Evolutionary conservation across 495 filamentous ascomycete species (phyloP).

Genomic region (Terfezia boudieri): DNA sequence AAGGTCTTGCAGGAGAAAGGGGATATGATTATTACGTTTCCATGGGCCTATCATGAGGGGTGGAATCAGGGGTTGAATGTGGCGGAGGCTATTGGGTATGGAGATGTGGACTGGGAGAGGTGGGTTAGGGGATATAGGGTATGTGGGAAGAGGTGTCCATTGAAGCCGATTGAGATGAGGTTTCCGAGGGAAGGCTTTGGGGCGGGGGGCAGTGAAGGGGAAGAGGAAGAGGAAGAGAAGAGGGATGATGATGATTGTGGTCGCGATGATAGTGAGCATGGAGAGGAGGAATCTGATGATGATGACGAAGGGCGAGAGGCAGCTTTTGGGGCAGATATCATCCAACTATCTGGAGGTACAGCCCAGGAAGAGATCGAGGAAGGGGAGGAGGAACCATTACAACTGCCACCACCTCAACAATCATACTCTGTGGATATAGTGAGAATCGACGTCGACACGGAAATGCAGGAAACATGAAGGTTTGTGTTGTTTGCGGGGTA

Average conservation of each 20-base stretch:
- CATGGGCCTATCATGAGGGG: slow-evolving; percentile 16
- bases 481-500: too few species aligned
- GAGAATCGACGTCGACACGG: too few species aligned
- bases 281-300: too few species aligned
- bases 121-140: background rate
- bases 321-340: too few species aligned
- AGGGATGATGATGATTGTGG: background rate
- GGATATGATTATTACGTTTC: slow-evolving; percentile 17
- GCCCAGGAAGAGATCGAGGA: too few species aligned
- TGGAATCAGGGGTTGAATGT: slow-evolving; percentile 18
- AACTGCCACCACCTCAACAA: too few species aligned
- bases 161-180: slow-evolving; percentile 1
- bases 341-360: too few species aligned
- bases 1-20: slow-evolving; percentile 12
- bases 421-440: too few species aligned
- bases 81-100: slow-evolving; percentile 16
- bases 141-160: slow-evolving; percentile 5
- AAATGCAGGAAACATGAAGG: too few species aligned
- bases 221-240: background rate
- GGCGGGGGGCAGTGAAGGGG: background rate
- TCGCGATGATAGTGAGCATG: too few species aligned
- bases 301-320: too few species aligned
- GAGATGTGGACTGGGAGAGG: slow-evolving; percentile 9
- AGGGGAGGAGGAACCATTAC: too few species aligned
- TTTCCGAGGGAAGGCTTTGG: background rate